These are phyloP conservation scores for Centrapalus pauciflorus DNA, from an alignment of 129 eudicot genomes.

Conservation along the genomic window DNA sequence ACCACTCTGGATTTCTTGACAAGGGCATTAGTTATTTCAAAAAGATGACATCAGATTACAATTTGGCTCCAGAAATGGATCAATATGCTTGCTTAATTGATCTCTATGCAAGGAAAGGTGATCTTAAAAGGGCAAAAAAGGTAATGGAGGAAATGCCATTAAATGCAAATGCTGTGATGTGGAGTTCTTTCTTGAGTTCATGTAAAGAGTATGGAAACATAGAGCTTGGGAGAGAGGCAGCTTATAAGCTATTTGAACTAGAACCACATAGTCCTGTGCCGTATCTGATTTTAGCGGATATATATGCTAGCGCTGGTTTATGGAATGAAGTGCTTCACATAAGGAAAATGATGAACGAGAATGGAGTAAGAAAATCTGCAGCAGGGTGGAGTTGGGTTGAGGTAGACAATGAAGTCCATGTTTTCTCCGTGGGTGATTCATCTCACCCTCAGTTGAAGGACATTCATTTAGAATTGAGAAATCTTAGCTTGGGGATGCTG, in stretches of 20 bases:
- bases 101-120: conserved; percentile 42
- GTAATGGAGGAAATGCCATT: conserved; percentile 47
- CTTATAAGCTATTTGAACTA: conserved; percentile 30
- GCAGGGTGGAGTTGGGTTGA: conserved; percentile 51
- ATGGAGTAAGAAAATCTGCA: conserved; percentile 24
- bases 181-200: conserved; percentile 45
- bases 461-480: conserved; percentile 22
- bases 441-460: conserved; percentile 14
- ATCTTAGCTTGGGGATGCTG: conserved; percentile 24
- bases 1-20: conserved; percentile 39
- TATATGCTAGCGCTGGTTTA: conserved; percentile 43
- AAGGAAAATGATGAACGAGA: conserved; percentile 36
- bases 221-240: conserved; percentile 40
- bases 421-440: conserved; percentile 20
- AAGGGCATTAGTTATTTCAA: conserved; percentile 29
- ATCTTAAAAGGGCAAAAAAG: conserved; percentile 31
- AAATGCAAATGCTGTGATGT: conserved; percentile 34
- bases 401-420: conserved; percentile 21
- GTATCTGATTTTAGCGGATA: conserved; percentile 30
- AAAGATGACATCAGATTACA: conserved; percentile 36
- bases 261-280: conserved; percentile 43
- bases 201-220: conserved; percentile 47
- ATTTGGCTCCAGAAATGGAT: conserved; percentile 35
- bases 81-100: conserved; percentile 52
- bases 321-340: conserved; percentile 30